Percentiles rank a stretch among this genome's conserved stretches.
These are phyloP conservation scores for Tulasnella sp. DNA, from an alignment of 768 basidiomycete species.

Conservation along the genomic window DNA sequence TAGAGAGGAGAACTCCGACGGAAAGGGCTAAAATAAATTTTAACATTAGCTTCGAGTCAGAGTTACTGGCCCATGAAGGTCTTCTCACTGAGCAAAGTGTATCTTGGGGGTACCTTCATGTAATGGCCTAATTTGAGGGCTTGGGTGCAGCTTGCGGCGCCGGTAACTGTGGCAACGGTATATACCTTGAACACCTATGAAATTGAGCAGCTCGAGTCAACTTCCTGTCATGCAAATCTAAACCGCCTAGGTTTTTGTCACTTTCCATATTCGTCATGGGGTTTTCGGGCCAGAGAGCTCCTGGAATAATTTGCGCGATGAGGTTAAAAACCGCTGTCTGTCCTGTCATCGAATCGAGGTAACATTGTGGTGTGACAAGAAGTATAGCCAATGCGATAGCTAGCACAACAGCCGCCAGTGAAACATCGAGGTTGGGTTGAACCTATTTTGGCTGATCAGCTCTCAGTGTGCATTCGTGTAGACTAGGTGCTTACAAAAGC, in stretches of 20 bases:
- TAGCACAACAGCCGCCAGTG: constrained; percentile 31
- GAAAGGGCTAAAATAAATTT: constrained; percentile 24
- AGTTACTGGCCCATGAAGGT: background rate
- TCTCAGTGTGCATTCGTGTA: background rate
- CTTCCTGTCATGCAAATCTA: background rate
- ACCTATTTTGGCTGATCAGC: constrained; percentile 16
- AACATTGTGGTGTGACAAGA: constrained; percentile 33
- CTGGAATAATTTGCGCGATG: constrained; percentile 33
- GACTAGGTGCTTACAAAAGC: constrained; percentile 24
- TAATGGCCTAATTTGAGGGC: constrained; percentile 36
- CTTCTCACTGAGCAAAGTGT: constrained; percentile 25
- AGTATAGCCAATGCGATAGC: constrained; percentile 27
- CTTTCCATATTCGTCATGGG: constrained; percentile 33
- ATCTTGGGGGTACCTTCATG: constrained; percentile 37
- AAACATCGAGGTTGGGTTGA: constrained; percentile 47
- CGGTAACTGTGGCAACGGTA: constrained; percentile 23
- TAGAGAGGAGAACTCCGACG: constrained; percentile 23
- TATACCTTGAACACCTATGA: constrained; percentile 28
- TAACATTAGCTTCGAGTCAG: background rate
- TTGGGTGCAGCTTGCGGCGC: constrained; percentile 23
- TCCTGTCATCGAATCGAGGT: constrained; percentile 34
- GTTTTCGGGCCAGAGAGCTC: constrained; percentile 30
- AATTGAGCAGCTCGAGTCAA: background rate
- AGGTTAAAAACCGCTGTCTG: constrained; percentile 32
- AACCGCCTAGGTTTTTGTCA: background rate